These are phyloP conservation scores for Populus pruinosa DNA, from an alignment of 345 rosid species.

Conservation along the genomic window DNA sequence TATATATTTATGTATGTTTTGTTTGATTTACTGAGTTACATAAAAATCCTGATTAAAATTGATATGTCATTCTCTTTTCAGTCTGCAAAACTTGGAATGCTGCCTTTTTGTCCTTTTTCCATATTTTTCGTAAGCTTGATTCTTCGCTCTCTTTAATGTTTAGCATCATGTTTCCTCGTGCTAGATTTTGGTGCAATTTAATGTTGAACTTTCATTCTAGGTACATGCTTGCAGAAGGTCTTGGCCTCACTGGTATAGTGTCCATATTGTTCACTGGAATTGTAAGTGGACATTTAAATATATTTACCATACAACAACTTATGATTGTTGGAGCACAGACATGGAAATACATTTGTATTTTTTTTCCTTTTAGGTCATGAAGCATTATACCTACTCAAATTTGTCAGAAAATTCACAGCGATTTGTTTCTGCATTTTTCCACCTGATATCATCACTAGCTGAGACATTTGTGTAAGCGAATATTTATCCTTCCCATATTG, in stretches of 20 bases:
- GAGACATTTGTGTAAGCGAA: constrained; percentile 84
- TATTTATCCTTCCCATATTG: constrained; percentile 6
- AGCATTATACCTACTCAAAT: constrained; percentile 89
- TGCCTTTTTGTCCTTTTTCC: constrained; percentile 98
- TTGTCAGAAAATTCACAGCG: constrained; percentile 88
- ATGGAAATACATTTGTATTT: constrained; percentile 5
- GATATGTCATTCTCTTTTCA: constrained; percentile 29
- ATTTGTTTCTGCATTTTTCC: constrained; percentile 89
- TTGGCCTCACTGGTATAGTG: constrained; percentile 97
- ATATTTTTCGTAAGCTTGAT: constrained; percentile 75
- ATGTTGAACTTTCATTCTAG: constrained; percentile 32
- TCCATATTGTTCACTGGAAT: constrained; percentile 96
- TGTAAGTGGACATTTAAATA: constrained; percentile 43
- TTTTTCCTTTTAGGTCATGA: constrained; percentile 65
- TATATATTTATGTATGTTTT: background rate
- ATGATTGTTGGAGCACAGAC: constrained; percentile 12
- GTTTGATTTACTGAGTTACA: background rate
- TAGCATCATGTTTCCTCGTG: background rate
- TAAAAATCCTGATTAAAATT: constrained; percentile 5
- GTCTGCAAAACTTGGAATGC: constrained; percentile 97
- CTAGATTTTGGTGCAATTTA: background rate
- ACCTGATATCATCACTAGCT: constrained; percentile 93
- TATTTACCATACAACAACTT: background rate
- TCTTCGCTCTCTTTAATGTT: constrained; percentile 2
- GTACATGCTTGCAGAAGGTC: constrained; percentile 99